Base-by-base conservation (phyloP, 768 basidiomycete genomes). In the Podaxis carcinomalis region DNA sequence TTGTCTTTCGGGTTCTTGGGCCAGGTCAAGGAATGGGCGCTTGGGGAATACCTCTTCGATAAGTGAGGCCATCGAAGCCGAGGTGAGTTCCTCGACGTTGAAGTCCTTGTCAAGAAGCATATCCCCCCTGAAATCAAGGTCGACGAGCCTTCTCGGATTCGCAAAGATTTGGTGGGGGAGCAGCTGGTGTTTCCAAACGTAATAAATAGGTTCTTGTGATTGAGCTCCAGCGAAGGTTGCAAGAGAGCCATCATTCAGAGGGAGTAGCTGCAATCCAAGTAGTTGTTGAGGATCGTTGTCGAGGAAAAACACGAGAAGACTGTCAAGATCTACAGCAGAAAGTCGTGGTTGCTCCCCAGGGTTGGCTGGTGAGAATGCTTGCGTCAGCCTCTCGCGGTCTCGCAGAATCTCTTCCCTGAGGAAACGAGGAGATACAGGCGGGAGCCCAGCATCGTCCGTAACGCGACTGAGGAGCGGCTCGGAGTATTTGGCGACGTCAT, bases 181-280 rank as follows among this genome's bases (percentile, higher is more conserved):
- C 1, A 10, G 7, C 25, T 27, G 68, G 39, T 62, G 66, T 2
- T 27, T 59, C 11, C 44, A 56, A 35, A 62, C 14, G 19, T 39
- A 47, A 19, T 44, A 60, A 16, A 19, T 67, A 63, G 10, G 70
- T 63, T 36, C 37, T 66, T 70, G 70, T 74, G 4, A 71, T 58
- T 44, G 68, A 75, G 35, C 52, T 1, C 44, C 49, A n/a, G 63
- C 52, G 11, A 79, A 65, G 1, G 59, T 62, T 0, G 66, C 73
- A 49, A 74, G 72, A 0, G 63, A 69, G 4, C 65, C 72, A 58
- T 77, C 64, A 25, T 74, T 67, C 7, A 80, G 69, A 3, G 76
- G 77, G 1, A 81, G 56, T 1, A 81, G 68, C 2, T 67, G 67
- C 49, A 80, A 67, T 0, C 68, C 76, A 13, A 75, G 52, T 42